phyloP scores from a whole-genome alignment of 768 basidiomycete species.

The Tulasnella sp. region DNA sequence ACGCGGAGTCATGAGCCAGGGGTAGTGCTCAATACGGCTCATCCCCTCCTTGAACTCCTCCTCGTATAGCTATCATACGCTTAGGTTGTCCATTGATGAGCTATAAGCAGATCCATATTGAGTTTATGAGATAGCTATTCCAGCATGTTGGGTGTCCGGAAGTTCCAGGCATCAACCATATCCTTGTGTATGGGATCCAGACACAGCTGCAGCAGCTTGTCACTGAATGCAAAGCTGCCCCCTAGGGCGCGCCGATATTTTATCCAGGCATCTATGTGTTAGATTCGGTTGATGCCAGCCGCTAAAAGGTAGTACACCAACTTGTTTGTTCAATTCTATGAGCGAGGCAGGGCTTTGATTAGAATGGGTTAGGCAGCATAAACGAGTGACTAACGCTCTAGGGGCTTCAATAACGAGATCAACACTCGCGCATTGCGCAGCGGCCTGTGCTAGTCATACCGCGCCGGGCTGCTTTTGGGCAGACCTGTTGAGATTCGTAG shows the following conservation, averaged over 20 bases:
- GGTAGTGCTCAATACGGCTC: not conserved
- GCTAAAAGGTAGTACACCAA: too few relatives aligned
- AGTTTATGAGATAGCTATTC: not conserved
- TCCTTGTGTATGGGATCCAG: constrained; percentile 20
- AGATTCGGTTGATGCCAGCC: too few relatives aligned
- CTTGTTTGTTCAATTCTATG: constrained; percentile 10
- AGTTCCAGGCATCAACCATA: constrained; percentile 25
- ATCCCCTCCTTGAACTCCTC: not conserved
- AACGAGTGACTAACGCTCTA: constrained; percentile 15
- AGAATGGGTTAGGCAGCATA: not conserved
- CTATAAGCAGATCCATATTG: too few relatives aligned
- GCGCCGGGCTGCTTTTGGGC: too few relatives aligned
- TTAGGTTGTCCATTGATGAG: too few relatives aligned
- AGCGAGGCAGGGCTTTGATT: too few relatives aligned
- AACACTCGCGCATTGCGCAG: constrained; percentile 17
- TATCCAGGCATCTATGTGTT: constrained; percentile 5
- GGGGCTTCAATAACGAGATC: constrained; percentile 19
- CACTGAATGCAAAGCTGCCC: constrained; percentile 20
- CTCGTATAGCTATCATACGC: too few relatives aligned
- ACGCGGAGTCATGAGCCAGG: too few relatives aligned
- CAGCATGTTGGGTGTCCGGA: constrained; percentile 7
- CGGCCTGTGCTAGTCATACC: constrained; percentile 15
- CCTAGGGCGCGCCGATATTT: constrained; percentile 18
- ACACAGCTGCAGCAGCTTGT: constrained; percentile 17
- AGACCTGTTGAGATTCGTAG: too few relatives aligned